These are phyloP conservation scores for Euphorbia schlechtendalii DNA, from an alignment of 441 rosid species.

Conservation along the genomic window DNA sequence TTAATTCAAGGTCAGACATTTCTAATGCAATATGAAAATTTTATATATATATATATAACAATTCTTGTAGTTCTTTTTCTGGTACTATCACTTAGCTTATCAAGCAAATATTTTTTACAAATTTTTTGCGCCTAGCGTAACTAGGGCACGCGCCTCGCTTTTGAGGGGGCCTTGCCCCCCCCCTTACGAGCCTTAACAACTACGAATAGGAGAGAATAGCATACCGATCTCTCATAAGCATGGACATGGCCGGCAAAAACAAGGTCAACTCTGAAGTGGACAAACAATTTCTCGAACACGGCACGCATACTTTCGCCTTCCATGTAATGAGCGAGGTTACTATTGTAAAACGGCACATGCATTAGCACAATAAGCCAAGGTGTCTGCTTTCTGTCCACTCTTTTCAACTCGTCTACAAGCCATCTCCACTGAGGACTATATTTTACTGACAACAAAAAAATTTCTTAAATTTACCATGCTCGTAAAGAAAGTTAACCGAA, in stretches of 20 bases:
- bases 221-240: constrained; percentile 42
- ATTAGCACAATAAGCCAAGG: constrained; percentile 38
- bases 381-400: constrained; percentile 33
- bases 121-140: too few relatives aligned
- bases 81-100: too few relatives aligned
- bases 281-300: constrained; percentile 33
- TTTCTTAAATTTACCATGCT: constrained; percentile 2
- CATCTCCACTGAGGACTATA: constrained; percentile 40
- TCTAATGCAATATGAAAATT: too few relatives aligned
- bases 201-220: not conserved
- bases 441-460: constrained; percentile 22
- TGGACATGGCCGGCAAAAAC: constrained; percentile 41
- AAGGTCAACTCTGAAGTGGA: constrained; percentile 27
- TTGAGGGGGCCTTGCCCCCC: too few relatives aligned
- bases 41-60: too few relatives aligned
- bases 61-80: too few relatives aligned
- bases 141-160: too few relatives aligned
- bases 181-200: too few relatives aligned
- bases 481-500: constrained; percentile 1
- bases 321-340: constrained; percentile 29
- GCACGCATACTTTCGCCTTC: constrained; percentile 38
- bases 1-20: too few relatives aligned
- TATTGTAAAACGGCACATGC: constrained; percentile 33
- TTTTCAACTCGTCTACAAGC: constrained; percentile 29
- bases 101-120: too few relatives aligned